Evolutionary conservation across 2,329 filamentous ascomycete species (phyloP), one percentile per base, ranked within the genome.

Genomic region (Lasiodiplodia hormozganensis): DNA sequence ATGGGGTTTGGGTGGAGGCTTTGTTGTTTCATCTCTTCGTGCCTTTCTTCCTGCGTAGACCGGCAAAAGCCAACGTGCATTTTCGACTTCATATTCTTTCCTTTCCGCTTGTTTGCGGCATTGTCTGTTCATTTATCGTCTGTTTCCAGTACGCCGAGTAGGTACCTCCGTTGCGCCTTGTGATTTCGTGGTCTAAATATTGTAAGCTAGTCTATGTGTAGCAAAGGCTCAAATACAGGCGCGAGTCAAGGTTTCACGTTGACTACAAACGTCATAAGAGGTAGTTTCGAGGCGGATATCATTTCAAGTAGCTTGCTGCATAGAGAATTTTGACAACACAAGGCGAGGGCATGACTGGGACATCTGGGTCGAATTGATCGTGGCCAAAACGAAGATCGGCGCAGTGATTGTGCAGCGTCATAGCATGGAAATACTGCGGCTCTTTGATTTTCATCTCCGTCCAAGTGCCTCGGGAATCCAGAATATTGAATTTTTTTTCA

Each of bases 401-500:
- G 58, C 25, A 25, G 14, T 23, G 2, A 38, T 23, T 21, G 43
- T n/a, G 43, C 47, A 21, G 31, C 47, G 23, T 31, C 31, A n/a
- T 28, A n/a, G 28, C 28, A 23, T 36, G 16, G 18, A 18, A 14
- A 36, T 47, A 36, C n/a, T 14, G 12, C 7, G 16, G 28, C 16
- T 34, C 43, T 64, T 36, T 21, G 16, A n/a, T 8, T 25, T 64
- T 47, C 47, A 64, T 31, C 60, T 52, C 60, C 47, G 28, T 64
- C 47, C 25, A 52, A 64, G 23, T 5, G 51, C 21, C 36, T 25
- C 53, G 34, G 64, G 54, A 67, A 67, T 67, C 65, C 51, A 60
- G 40, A 47, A 56, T 60, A 23, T 47, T 67, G 53, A 53, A 65
- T 36, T 57, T 68, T 60, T 68, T 28, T 68, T 68, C 36, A 60